Conservation (phyloP, 306 rosid species). For the Medicago ruthenica region DNA sequence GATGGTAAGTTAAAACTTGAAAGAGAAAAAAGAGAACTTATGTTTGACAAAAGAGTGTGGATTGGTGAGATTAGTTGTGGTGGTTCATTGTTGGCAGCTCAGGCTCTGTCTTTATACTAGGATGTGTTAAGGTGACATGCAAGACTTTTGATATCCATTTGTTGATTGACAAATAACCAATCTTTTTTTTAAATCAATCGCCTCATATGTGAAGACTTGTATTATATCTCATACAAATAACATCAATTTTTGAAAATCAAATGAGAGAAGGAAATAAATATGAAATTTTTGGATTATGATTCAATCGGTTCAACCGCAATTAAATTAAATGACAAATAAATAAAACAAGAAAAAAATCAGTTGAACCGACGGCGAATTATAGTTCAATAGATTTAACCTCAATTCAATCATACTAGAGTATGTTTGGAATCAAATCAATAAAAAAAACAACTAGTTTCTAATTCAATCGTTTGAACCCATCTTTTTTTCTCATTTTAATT, state of each 20-base stretch:
- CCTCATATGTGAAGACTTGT: background rate
- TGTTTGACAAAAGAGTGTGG: slow-evolving; percentile 46
- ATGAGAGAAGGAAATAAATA: background rate
- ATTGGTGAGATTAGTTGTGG: slow-evolving; percentile 58
- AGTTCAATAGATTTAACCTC: too few relatives aligned
- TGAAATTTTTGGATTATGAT: background rate
- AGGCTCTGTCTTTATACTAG: slow-evolving; percentile 26
- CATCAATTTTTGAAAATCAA: background rate
- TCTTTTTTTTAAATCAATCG: background rate
- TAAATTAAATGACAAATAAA: background rate
- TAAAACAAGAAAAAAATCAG: background rate
- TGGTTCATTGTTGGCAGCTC: slow-evolving; percentile 63
- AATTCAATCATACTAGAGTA: too few relatives aligned
- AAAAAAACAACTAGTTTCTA: too few relatives aligned
- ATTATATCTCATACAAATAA: too few relatives aligned
- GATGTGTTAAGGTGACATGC: slow-evolving; percentile 22
- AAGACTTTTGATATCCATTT: background rate
- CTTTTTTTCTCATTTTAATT: too few relatives aligned
- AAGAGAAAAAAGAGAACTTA: slow-evolving; percentile 20
- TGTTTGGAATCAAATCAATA: too few relatives aligned
- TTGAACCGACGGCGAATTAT: too few relatives aligned
- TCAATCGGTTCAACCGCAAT: background rate
- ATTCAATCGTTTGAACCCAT: too few relatives aligned
- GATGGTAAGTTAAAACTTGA: slow-evolving; percentile 9
- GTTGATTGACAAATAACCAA: slow-evolving; percentile 26